phyloP scores from a whole-genome alignment of 2,329 filamentous ascomycete species.

The Thelonectria rubi region DNA sequence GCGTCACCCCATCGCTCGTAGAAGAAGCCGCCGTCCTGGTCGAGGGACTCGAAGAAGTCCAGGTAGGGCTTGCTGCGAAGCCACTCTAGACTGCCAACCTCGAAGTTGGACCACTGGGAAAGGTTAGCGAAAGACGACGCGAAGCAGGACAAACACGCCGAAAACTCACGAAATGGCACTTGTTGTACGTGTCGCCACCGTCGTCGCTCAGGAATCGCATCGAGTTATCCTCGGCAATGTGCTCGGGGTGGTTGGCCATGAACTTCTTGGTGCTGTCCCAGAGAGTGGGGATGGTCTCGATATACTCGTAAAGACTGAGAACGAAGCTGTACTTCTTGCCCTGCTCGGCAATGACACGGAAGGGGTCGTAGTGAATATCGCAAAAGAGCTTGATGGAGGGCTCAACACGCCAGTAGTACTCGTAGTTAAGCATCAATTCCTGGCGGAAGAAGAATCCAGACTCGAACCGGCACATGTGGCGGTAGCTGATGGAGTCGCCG shows the following conservation, averaged over 20 bases:
- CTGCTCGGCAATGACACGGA: conserved; percentile 95
- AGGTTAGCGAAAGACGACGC: conserved; percentile 28
- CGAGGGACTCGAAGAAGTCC: conserved; percentile 90
- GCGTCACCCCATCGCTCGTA: conserved; percentile 99
- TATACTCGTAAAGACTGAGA: conserved; percentile 94
- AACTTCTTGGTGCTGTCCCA: conserved; percentile 98
- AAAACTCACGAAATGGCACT: conserved; percentile 89
- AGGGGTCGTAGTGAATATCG: conserved; percentile 94
- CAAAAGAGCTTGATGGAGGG: conserved; percentile 96
- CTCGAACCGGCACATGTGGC: conserved; percentile 99
- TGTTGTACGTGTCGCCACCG: conserved; percentile 90
- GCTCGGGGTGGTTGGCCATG: conserved; percentile 88
- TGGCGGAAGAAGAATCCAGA: conserved; percentile 99
- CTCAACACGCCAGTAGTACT: conserved; percentile 99
- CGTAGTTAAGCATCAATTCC: conserved; percentile 90
- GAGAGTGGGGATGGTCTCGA: conserved; percentile 93
- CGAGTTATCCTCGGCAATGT: conserved; percentile 84
- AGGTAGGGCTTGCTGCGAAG: conserved; percentile 87
- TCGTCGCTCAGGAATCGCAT: conserved; percentile 94
- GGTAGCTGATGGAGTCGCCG: conserved; percentile 94
- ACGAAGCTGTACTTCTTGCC: conserved; percentile 99
- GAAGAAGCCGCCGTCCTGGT: conserved; percentile 95
- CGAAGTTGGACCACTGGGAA: conserved; percentile 95
- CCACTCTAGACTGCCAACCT: conserved; percentile 94
- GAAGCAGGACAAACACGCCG: background rate